Percentiles rank a stretch among this genome's conserved stretches.
Conservation (phyloP, 164 flowering plant genomes). For the Liquidambar formosana region DNA sequence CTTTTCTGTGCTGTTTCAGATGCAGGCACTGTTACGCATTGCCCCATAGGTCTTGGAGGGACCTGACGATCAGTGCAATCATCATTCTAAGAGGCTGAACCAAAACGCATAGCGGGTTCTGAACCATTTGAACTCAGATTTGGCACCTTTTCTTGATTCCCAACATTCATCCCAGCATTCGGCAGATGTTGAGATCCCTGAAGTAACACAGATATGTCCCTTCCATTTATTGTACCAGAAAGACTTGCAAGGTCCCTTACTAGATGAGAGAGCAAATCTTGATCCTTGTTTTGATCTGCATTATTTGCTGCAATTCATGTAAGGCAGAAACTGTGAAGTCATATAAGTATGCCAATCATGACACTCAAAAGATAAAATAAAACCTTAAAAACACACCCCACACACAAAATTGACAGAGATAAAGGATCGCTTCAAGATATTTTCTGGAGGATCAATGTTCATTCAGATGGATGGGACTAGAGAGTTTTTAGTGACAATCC, state of each 20-base stretch:
- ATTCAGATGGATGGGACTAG: too few species aligned
- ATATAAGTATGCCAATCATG: not conserved
- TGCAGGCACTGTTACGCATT: conserved; percentile 7
- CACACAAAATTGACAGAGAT: too few species aligned
- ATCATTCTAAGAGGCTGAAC: conserved; percentile 15
- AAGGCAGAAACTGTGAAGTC: conserved; percentile 4
- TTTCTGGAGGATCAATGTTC: too few species aligned
- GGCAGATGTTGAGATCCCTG: conserved; percentile 33
- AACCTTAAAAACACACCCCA: conserved; percentile 8
- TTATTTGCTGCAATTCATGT: conserved; percentile 48
- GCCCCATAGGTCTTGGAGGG: conserved; percentile 8
- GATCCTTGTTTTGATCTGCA: conserved; percentile 48
- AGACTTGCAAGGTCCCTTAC: conserved; percentile 50
- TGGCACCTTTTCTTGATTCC: conserved; percentile 22
- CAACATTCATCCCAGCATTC: conserved; percentile 30
- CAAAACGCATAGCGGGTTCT: conserved; percentile 10
- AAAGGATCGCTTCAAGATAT: too few species aligned
- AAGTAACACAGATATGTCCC: conserved; percentile 32
- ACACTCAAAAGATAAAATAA: not conserved
- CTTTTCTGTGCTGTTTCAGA: conserved; percentile 26
- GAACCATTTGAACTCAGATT: conserved; percentile 30
- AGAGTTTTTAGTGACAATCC: too few species aligned
- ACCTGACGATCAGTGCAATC: conserved; percentile 13
- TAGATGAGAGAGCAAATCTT: conserved; percentile 62
- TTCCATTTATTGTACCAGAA: conserved; percentile 36